phyloP scores from a whole-genome alignment of 176 grass and related monocot species.

The Alloteropsis semialata region DNA sequence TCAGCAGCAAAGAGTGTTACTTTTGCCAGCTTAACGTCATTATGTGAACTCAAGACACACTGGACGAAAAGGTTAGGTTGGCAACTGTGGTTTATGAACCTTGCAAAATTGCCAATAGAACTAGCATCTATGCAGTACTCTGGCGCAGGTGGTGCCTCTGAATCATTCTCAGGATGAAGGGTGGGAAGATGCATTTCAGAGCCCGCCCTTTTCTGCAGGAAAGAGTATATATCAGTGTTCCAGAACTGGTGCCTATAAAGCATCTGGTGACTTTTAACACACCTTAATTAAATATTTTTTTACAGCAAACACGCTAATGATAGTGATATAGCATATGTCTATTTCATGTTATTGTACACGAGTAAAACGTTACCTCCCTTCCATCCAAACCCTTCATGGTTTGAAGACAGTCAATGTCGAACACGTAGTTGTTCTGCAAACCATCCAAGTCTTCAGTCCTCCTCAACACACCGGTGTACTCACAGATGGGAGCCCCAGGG shows the following conservation, averaged over 20 bases:
- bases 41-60: constrained; percentile 77
- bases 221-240: background rate
- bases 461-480: constrained; percentile 70
- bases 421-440: constrained; percentile 68
- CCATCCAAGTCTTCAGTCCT: constrained; percentile 74
- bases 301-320: background rate
- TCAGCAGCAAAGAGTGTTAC: constrained; percentile 89
- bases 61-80: constrained; percentile 91
- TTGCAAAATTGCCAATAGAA: constrained; percentile 62
- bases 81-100: constrained; percentile 96
- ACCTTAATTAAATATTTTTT: background rate
- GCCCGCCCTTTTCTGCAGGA: constrained; percentile 64
- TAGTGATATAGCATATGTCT: background rate
- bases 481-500: constrained; percentile 85
- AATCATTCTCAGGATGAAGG: constrained; percentile 51
- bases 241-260: background rate
- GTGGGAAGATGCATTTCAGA: constrained; percentile 47
- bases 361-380: constrained; percentile 57
- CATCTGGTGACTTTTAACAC: background rate
- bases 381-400: constrained; percentile 94
- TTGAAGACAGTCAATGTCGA: constrained; percentile 91
- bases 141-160: constrained; percentile 47
- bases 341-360: background rate
- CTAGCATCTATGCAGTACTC: constrained; percentile 89
- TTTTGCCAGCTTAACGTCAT: constrained; percentile 76